These are phyloP conservation scores for Metschnikowia santaceciliae DNA, from an alignment of 805 yeast species.

Conservation along the genomic window DNA sequence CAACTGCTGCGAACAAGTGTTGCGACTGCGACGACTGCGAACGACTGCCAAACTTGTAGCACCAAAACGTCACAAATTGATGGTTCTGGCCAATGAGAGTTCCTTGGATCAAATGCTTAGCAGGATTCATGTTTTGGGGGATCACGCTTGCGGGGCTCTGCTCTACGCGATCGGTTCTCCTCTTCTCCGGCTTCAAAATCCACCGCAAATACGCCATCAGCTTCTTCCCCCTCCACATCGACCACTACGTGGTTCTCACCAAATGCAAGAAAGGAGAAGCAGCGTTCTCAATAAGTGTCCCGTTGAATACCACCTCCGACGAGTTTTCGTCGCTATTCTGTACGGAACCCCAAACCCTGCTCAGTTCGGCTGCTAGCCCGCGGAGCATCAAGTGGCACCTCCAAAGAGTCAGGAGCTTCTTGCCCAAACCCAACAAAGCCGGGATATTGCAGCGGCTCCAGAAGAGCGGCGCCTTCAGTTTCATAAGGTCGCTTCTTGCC, in stretches of 20 bases:
- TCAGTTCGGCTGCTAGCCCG: background rate
- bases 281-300: background rate
- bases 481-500: background rate
- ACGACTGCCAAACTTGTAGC: background rate
- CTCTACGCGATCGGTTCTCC: constrained; percentile 11
- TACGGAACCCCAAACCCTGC: background rate
- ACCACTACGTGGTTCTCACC: constrained; percentile 11
- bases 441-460: background rate
- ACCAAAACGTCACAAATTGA: background rate
- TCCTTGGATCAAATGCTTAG: background rate
- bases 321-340: constrained; percentile 11
- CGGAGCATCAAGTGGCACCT: constrained; percentile 1
- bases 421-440: background rate
- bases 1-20: constrained; percentile 1
- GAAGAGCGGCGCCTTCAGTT: background rate
- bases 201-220: constrained; percentile 12
- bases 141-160: constrained; percentile 7
- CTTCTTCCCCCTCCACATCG: constrained; percentile 9
- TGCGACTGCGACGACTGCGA: constrained; percentile 1
- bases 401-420: background rate
- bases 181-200: constrained; percentile 14
- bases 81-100: background rate
- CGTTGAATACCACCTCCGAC: background rate
- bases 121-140: background rate
- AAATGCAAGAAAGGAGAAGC: constrained; percentile 12